Conservation (phyloP, 495 filamentous ascomycete species). For the Pseudoneurospora amorphoporcata region DNA sequence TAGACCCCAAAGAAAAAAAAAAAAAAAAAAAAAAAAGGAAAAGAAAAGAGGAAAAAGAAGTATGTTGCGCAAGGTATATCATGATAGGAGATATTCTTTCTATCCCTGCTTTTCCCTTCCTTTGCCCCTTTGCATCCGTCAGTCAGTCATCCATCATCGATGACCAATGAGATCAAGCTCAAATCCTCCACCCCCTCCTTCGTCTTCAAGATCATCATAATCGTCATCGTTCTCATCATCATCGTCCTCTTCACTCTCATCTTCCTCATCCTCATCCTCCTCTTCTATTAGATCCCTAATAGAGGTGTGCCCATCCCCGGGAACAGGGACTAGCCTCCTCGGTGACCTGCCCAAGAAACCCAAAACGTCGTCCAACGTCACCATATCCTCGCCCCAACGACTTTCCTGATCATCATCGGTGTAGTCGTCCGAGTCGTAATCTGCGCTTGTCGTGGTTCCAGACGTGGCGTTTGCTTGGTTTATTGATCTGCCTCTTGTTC, state of each 20-base stretch:
- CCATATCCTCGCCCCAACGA: not conserved
- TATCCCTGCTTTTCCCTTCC: not conserved
- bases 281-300: conserved; percentile 10
- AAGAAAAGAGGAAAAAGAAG: not conserved
- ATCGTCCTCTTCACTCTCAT: conserved; percentile 32
- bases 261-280: conserved; percentile 22
- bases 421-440: conserved; percentile 17
- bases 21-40: not conserved
- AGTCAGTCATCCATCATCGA: conserved; percentile 27
- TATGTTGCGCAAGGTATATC: not conserved
- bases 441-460: not conserved
- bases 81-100: not conserved
- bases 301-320: conserved; percentile 47
- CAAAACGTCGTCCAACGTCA: not conserved
- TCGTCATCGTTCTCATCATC: conserved; percentile 40
- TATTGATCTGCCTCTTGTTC: not conserved
- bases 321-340: not conserved
- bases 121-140: not conserved
- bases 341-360: not conserved
- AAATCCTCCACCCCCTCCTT: conserved; percentile 41
- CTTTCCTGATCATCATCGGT: conserved; percentile 20
- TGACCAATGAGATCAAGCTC: conserved; percentile 64
- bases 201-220: conserved; percentile 9
- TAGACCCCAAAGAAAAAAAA: not conserved
- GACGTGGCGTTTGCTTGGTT: not conserved